A percentile compares a stretch with the other conserved stretches of the same genome.
Evolutionary conservation across 164 flowering plant genomes (phyloP).

Genomic region (Stephania yunnanensis): DNA sequence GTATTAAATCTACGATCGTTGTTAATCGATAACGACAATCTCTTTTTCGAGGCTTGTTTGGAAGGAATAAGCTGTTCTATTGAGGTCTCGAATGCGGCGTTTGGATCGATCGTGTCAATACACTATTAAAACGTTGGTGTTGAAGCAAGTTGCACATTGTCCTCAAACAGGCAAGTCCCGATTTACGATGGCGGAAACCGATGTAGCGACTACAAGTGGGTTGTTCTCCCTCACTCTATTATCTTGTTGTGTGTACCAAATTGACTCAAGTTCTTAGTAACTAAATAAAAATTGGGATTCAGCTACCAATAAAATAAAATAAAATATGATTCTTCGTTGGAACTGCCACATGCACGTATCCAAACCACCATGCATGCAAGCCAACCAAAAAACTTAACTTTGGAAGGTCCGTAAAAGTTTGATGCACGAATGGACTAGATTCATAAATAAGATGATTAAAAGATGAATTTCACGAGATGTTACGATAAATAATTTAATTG

Average conservation of each 20-base stretch:
- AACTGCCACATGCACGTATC: too few relatives aligned
- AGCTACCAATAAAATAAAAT: neutral
- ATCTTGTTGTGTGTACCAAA: neutral
- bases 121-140: slow-evolving; percentile 60
- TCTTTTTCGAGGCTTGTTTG: slow-evolving; percentile 55
- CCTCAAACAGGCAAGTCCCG: slow-evolving; percentile 14
- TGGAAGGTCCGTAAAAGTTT: too few relatives aligned
- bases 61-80: slow-evolving; percentile 57
- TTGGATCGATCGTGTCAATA: slow-evolving; percentile 68
- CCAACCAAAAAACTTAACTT: too few relatives aligned
- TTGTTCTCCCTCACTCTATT: neutral
- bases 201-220: neutral
- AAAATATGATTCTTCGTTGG: too few relatives aligned
- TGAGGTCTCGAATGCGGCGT: slow-evolving; percentile 47
- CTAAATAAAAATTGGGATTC: neutral
- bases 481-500: too few relatives aligned
- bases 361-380: too few relatives aligned
- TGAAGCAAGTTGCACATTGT: slow-evolving; percentile 50
- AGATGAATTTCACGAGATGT: too few relatives aligned
- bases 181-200: neutral
- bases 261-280: neutral
- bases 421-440: too few relatives aligned
- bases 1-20: too few relatives aligned
- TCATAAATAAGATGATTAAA: too few relatives aligned
- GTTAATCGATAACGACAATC: neutral